These are phyloP conservation scores for Hirsutella minnesotensis DNA, from an alignment of 2,329 filamentous ascomycete genomes.

Conservation along the genomic window DNA sequence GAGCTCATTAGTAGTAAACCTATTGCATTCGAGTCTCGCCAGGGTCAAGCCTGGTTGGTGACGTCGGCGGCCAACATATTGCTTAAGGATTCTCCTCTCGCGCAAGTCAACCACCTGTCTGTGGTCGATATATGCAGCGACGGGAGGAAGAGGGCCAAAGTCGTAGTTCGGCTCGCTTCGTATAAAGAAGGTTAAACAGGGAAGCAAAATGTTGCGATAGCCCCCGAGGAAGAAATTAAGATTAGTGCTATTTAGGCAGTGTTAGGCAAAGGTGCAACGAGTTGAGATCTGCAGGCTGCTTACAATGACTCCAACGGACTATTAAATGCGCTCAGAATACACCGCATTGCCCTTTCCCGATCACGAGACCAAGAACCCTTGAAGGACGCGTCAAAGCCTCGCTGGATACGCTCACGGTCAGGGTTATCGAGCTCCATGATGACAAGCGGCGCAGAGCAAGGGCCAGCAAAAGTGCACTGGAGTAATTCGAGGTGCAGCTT, in stretches of 20 bases:
- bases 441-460: background rate
- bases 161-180: background rate
- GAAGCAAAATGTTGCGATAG: background rate
- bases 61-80: background rate
- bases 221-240: background rate
- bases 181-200: background rate
- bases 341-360: background rate
- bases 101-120: background rate
- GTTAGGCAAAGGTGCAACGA: background rate
- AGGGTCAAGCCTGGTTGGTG: background rate
- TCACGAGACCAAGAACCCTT: background rate
- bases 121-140: background rate
- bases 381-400: background rate
- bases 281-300: background rate
- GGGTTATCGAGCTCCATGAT: background rate
- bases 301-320: background rate
- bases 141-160: background rate
- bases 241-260: background rate
- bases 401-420: background rate
- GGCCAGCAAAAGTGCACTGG: background rate
- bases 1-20: background rate
- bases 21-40: background rate
- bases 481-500: background rate
- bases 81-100: background rate
- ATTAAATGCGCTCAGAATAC: background rate